phyloP scores from a whole-genome alignment of 306 rosid species.

The Erythrophleum fordii region DNA sequence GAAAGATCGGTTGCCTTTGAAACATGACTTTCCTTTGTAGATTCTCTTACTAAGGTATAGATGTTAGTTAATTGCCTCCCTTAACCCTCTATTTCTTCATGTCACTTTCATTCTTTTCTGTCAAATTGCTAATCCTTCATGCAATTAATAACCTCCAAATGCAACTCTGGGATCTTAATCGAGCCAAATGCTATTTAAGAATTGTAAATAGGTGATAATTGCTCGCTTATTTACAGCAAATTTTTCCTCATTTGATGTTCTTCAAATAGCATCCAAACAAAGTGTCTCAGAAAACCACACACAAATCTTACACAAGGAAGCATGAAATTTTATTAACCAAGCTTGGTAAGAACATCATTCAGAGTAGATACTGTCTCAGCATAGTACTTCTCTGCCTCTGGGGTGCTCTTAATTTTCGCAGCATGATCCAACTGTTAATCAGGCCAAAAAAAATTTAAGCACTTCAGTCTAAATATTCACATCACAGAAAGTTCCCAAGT shows the following conservation, averaged over 20 bases:
- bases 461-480: neutral
- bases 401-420: conserved; percentile 85
- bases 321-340: conserved; percentile 62
- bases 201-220: neutral
- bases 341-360: conserved; percentile 81
- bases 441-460: neutral
- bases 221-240: conserved; percentile 30
- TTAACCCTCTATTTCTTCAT: too few relatives aligned
- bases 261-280: conserved; percentile 52
- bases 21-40: too few relatives aligned
- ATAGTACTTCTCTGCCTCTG: conserved; percentile 95
- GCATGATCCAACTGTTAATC: conserved; percentile 84
- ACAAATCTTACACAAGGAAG: conserved; percentile 54
- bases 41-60: too few relatives aligned
- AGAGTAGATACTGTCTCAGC: conserved; percentile 73
- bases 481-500: too few relatives aligned
- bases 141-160: too few relatives aligned
- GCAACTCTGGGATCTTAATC: neutral
- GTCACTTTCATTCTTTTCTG: too few relatives aligned
- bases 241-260: conserved; percentile 49
- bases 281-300: conserved; percentile 46
- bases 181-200: neutral
- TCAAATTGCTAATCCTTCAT: too few relatives aligned
- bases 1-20: too few relatives aligned
- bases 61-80: too few relatives aligned